Base-by-base conservation (phyloP, 441 rosid species). In the Populus hybrid region DNA sequence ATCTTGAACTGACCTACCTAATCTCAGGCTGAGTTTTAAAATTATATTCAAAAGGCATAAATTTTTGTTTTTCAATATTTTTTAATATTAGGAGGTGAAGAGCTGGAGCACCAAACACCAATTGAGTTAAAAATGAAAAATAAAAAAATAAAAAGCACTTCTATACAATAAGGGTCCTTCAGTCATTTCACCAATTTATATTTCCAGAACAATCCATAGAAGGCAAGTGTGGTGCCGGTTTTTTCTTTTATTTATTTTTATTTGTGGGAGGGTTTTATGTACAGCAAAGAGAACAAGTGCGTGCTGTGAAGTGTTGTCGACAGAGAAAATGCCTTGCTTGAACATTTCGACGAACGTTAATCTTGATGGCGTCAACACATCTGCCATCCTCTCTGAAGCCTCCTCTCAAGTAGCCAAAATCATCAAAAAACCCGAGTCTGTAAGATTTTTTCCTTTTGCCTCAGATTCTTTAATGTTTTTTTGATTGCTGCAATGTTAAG, bases 261-360 rank as follows among this genome's bases (percentile, higher is more conserved):
- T 50, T 16, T 50, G 56, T 4, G 0, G 56, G 56, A 50, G 56
- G 20, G 21, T 50, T 4, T 50, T 14, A 14, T 50, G 31, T 29
- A 7, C 10, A 75, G n/a, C 7, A 1, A 28, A 61, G 16, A 79
- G 65, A 6, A 23, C 61, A 1, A 53, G 61, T 1, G 61, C 6
- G 4, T 16, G 6, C 31, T 28, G 67, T 11, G 33, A 38, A 20
- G 18, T 7, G 26, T 64, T n/a, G n/a, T n/a, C 9, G n/a, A n/a
- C 36, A 78, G 35, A n/a, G 73, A 81, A 87, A 68, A 91, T 92
- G 97, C 97, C 94, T 83, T 93, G 97, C 91, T 86, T 93, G 20
- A 91, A 89, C 83, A 73, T 93, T 82, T 91, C 95, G 26, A 93
- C 97, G 45, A 92, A 90, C 86, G 92, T 90, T 6, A 79, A 56